Percentiles rank a stretch among this genome's conserved stretches.
phyloP scores from a whole-genome alignment of 805 yeast genomes.

The Ogataea methanolica region DNA sequence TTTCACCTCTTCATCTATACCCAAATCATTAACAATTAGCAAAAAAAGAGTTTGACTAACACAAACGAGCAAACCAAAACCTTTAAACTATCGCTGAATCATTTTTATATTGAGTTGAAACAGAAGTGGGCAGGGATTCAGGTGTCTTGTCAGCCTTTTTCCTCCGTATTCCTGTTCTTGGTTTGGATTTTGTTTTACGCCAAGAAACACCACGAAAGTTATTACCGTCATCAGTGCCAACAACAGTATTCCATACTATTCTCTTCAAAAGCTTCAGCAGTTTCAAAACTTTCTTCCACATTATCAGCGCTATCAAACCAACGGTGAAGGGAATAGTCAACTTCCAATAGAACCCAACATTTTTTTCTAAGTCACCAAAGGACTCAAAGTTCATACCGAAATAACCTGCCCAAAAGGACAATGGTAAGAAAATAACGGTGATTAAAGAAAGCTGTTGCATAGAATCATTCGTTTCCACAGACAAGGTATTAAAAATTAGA shows the following conservation, averaged over 20 bases:
- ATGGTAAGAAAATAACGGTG: conserved; percentile 54
- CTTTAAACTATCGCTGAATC: too few species aligned
- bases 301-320: conserved; percentile 32
- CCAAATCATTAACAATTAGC: too few species aligned
- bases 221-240: too few species aligned
- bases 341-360: conserved; percentile 44
- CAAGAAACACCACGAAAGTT: too few species aligned
- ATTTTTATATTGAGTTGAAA: too few species aligned
- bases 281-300: conserved; percentile 24
- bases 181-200: conserved; percentile 5
- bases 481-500: conserved; percentile 52
- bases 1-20: too few species aligned
- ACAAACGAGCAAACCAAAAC: too few species aligned
- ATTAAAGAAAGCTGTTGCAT: conserved; percentile 51
- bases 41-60: too few species aligned
- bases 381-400: conserved; percentile 51
- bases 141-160: too few species aligned
- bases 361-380: conserved; percentile 36
- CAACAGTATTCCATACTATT: neutral
- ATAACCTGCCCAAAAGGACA: conserved; percentile 58
- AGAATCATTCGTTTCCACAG: conserved; percentile 50
- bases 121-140: too few species aligned
- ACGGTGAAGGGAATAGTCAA: conserved; percentile 39
- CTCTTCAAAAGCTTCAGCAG: conserved; percentile 3
- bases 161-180: neutral